Conservation (phyloP, 805 yeast genomes). For the Candida arabinofermentans region DNA sequence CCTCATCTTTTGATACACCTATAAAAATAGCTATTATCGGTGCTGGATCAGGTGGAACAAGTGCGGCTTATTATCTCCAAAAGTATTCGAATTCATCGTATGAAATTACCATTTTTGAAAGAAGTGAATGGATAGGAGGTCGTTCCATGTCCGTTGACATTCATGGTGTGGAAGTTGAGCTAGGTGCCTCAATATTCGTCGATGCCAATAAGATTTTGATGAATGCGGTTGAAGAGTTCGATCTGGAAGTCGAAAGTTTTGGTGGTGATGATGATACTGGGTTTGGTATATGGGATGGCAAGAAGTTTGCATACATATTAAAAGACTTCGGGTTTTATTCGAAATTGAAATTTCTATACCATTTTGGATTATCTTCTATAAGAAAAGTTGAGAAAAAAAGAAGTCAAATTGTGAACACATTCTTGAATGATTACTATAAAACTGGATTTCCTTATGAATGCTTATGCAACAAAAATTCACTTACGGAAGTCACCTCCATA, state of each 20-base stretch:
- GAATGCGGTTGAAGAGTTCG: slow-evolving; percentile 35
- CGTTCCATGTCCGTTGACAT: slow-evolving; percentile 37
- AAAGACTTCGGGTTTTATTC: not conserved
- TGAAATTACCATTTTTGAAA: slow-evolving; percentile 41
- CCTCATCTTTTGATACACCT: not conserved
- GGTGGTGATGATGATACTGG: slow-evolving; percentile 14
- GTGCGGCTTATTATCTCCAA: slow-evolving; percentile 43
- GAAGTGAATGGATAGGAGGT: slow-evolving; percentile 40
- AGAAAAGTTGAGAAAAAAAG: slow-evolving; percentile 12
- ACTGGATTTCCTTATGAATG: slow-evolving; percentile 35
- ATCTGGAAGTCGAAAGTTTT: slow-evolving; percentile 21
- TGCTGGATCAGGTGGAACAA: slow-evolving; percentile 50
- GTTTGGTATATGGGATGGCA: slow-evolving; percentile 38
- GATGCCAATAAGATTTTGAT: slow-evolving; percentile 35
- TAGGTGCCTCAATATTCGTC: slow-evolving; percentile 46
- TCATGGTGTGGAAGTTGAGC: slow-evolving; percentile 29
- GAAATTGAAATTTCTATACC: slow-evolving; percentile 3
- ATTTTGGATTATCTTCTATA: slow-evolving; percentile 30
- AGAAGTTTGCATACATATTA: slow-evolving; percentile 17
- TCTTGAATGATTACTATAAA: slow-evolving; percentile 30
- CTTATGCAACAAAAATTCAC: slow-evolving; percentile 16
- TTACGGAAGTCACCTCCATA: slow-evolving; percentile 20
- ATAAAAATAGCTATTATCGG: slow-evolving; percentile 40
- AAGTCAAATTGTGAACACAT: slow-evolving; percentile 22
- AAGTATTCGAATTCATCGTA: slow-evolving; percentile 31